Evolutionary conservation across 495 filamentous ascomycete genomes (phyloP).

Genomic region (Neurospora hispaniola): DNA sequence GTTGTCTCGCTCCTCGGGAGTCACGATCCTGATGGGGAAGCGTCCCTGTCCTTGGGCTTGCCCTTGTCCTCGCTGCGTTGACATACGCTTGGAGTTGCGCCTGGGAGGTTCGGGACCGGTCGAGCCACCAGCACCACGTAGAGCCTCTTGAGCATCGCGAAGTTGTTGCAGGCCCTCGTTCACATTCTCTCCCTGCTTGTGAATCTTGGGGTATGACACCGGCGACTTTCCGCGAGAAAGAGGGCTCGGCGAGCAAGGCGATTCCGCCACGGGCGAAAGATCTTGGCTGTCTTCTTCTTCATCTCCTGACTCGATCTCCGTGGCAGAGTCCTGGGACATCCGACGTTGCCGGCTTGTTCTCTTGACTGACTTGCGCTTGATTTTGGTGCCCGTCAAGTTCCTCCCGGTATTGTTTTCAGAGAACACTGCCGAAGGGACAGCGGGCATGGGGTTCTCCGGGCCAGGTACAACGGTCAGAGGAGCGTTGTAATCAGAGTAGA

Average conservation of each 20-base stretch:
- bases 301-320: conserved; percentile 19
- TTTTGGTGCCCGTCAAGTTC: conserved; percentile 9
- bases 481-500: conserved; percentile 7
- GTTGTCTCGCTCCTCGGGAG: neutral
- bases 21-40: conserved; percentile 1
- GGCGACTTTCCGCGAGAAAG: conserved; percentile 25
- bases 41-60: neutral
- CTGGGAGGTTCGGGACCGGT: neutral
- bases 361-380: conserved; percentile 6
- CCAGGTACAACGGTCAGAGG: conserved; percentile 4
- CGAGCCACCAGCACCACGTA: neutral
- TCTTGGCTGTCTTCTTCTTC: conserved; percentile 16
- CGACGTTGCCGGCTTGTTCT: conserved; percentile 5
- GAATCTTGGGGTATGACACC: conserved; percentile 34
- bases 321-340: conserved; percentile 16
- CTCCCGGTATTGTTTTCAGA: neutral
- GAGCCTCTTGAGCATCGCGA: neutral
- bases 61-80: neutral
- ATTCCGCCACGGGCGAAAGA: conserved; percentile 38
- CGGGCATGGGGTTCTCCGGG: conserved; percentile 5
- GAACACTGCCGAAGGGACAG: neutral
- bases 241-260: conserved; percentile 18
- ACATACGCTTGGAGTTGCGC: neutral
- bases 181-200: conserved; percentile 15
- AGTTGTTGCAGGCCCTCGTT: neutral